Evolutionary conservation across 768 basidiomycete species (phyloP), one percentile per base, ranked within the genome.

Genomic region (Pseudohyphozyma bogoriensis): DNA sequence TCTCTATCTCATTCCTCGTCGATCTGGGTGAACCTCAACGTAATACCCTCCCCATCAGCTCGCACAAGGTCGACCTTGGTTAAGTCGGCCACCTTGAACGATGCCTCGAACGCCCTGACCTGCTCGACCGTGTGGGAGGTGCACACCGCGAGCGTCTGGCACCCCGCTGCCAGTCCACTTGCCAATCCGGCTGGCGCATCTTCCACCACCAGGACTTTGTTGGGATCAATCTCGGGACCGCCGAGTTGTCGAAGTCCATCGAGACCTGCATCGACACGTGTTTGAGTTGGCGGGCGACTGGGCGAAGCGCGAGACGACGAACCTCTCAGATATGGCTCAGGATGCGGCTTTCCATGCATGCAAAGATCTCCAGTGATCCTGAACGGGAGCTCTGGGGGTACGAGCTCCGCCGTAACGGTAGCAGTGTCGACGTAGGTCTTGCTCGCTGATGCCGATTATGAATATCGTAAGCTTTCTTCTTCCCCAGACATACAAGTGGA

Each of bases 161-260:
- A 79, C 15, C 88, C 87, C 22, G 88, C 85, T 10, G 85, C 83
- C 50, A 79, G 80, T 26, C 89, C 89, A 20, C 86, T 79, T 60
- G 76, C 77, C 64, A 91, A 74, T 4, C 91, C 91, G 18, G 87
- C 84, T 6, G 89, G 85, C 2, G 91, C 89, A 69, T 95, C 91
- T 69, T 92, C 89, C 4, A 95, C 78, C 10, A 93, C 90, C 60
- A 93, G 66, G 47, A 62, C 47, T 6, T 63, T 53, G 10, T 46
- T n/a, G n/a, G n/a, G 58, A 24, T 44, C 10, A 16, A 63, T 52
- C n/a, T n/a, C 54, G 39, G 18, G 55, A 32, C 40, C 51, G 44
- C 52, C 31, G 28, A 32, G n/a, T 9, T 22, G 29, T 39, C 16
- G 46, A 22, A 51, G 1, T 3, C 37, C 26, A 29, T 26, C n/a